Base-by-base conservation (phyloP, 306 rosid species). In the Cucumis hystrix region DNA sequence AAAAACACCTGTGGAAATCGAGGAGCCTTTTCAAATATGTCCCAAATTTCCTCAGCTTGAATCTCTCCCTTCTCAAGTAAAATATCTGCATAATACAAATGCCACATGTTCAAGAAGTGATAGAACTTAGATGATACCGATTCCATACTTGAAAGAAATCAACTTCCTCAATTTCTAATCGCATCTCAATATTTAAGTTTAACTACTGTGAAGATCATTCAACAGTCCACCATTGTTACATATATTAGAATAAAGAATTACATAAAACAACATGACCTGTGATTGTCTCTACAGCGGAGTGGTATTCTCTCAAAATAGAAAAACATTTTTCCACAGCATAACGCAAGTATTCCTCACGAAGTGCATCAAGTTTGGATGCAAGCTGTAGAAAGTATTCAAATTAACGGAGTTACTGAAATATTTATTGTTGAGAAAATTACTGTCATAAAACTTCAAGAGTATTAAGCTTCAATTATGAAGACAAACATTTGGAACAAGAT, bases 301-400 rank as follows among this genome's bases (percentile, higher is more conserved):
- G 84, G 84, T 87, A 86, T 74, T 94, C 97, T 81, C 85, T 84
- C 75, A 94, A 82, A 79, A 94, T 90, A 7, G 92, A 84, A 20
- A 81, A 82, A 81, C 96, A 92, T 83, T 85, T 92, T 57, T 89
- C 97, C 62, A 89, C 89, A 63, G 95, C 92, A 80, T 86, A 94
- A 59, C 96, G 98, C 93, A 94, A 83, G 81, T 92, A 94, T 87
- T 91, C 98, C 85, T 94, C 96, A 70, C 97, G 86, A 75, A 94
- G 93, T 78, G 91, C 97, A 83, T 94, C 93, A 83, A 94, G 88
- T 88, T 94, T 94, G 82, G 89, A 72, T 81, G 95, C 91, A 85
- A 94, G 95, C 98, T 94, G 93, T 84, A 77, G 71, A 40, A 82
- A 82, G 81, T 49, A 66, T 51, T 63, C 2, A 71, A 75, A 67